Evolutionary conservation across 306 rosid species (phyloP).

Genomic region (Pyrus communis): DNA sequence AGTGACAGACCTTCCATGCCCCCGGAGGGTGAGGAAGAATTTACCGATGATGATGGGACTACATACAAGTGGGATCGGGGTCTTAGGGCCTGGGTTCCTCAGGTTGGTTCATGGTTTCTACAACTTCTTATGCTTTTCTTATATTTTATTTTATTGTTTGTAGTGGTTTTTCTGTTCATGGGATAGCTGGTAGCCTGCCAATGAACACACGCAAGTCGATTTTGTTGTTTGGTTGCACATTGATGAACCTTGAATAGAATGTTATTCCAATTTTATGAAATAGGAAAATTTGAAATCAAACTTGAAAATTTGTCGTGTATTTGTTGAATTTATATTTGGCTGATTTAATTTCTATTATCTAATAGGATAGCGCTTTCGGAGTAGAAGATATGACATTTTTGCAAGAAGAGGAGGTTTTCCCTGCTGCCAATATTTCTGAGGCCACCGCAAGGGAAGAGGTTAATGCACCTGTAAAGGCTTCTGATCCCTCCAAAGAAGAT

Average conservation of each 20-base stretch:
- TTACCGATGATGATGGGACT: constrained; percentile 94
- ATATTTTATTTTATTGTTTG: background rate
- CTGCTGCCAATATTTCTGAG: constrained; percentile 33
- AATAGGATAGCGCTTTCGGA: constrained; percentile 47
- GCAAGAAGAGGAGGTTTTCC: constrained; percentile 79
- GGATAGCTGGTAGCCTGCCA: background rate
- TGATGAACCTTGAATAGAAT: background rate
- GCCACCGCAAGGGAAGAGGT: constrained; percentile 37
- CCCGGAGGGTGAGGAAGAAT: constrained; percentile 93
- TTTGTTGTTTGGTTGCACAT: background rate
- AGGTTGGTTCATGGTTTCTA: constrained; percentile 42
- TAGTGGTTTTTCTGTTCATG: background rate
- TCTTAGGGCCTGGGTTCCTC: constrained; percentile 86
- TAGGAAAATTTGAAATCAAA: background rate
- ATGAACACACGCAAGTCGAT: background rate
- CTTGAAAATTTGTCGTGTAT: background rate
- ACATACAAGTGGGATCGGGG: constrained; percentile 72
- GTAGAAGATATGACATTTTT: constrained; percentile 81
- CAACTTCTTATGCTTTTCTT: background rate
- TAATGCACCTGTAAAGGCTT: constrained; percentile 25
- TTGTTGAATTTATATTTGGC: constrained; percentile 1
- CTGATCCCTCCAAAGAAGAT: constrained; percentile 30
- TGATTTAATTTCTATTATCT: constrained; percentile 18
- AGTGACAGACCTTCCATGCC: constrained; percentile 77
- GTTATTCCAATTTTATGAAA: background rate